A percentile compares a stretch with the other conserved stretches of the same genome.
Evolutionary conservation across 495 filamentous ascomycete species (phyloP).

Genomic region (Xylaria nigripes): DNA sequence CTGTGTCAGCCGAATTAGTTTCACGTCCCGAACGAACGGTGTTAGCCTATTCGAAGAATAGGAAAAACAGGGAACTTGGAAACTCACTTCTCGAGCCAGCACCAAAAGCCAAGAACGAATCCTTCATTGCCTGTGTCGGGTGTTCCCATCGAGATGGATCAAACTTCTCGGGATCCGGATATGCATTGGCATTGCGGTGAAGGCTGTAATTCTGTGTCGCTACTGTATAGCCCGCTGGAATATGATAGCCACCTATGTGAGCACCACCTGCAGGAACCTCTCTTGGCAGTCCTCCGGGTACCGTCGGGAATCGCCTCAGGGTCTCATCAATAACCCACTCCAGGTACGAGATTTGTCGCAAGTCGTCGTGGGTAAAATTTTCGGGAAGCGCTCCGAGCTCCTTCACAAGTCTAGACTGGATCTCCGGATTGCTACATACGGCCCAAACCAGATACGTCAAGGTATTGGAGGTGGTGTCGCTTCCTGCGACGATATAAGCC

Average conservation of each 20-base stretch:
- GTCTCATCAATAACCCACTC: constrained; percentile 48
- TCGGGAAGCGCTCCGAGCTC: constrained; percentile 34
- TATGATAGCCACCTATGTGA: constrained; percentile 15
- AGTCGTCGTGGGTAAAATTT: constrained; percentile 30
- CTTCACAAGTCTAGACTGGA: constrained; percentile 33
- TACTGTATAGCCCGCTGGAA: constrained; percentile 21
- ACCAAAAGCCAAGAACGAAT: constrained; percentile 7
- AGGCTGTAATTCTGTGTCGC: constrained; percentile 24
- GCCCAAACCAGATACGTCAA: constrained; percentile 37
- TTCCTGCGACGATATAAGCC: constrained; percentile 43
- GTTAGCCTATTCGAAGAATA: neutral
- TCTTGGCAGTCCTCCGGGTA: constrained; percentile 36
- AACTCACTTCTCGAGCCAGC: constrained; percentile 8
- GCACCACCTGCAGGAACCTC: constrained; percentile 17
- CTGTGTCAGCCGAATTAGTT: neutral
- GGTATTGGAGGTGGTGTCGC: constrained; percentile 42
- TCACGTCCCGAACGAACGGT: neutral
- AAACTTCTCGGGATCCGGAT: constrained; percentile 19
- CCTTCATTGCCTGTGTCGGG: constrained; percentile 10
- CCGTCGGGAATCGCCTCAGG: constrained; percentile 43
- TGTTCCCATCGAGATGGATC: constrained; percentile 11
- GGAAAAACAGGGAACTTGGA: neutral
- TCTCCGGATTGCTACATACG: constrained; percentile 22
- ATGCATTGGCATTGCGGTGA: constrained; percentile 21
- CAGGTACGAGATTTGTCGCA: constrained; percentile 40